phyloP scores from a whole-genome alignment of 371 early-diverging fungal genomes.

The Mucor racemosus region DNA sequence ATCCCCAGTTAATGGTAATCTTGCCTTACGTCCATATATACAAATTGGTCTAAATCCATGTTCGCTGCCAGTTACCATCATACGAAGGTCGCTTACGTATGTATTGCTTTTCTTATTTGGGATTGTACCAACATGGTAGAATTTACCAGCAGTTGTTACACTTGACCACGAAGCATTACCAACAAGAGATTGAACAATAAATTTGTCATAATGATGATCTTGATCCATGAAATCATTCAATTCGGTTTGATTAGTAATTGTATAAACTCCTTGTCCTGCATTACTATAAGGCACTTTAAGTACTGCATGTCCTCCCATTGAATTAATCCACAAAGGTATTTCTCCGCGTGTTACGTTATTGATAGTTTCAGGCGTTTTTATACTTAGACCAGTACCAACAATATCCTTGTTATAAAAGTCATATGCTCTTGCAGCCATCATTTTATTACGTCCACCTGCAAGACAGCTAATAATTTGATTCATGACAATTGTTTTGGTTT shows the following conservation, averaged over 20 bases:
- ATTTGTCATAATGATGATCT: conserved; percentile 93
- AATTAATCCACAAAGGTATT: conserved; percentile 85
- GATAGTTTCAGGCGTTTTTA: conserved; percentile 92
- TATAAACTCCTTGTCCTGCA: conserved; percentile 94
- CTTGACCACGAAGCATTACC: conserved; percentile 94
- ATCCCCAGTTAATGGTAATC: conserved; percentile 74
- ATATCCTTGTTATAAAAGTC: conserved; percentile 89
- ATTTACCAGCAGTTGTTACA: conserved; percentile 77
- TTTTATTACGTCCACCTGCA: conserved; percentile 94
- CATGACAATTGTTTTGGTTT: conserved; percentile 84
- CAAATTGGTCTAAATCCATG: conserved; percentile 88
- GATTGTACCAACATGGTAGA: conserved; percentile 92
- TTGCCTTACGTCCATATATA: conserved; percentile 86
- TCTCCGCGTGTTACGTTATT: conserved; percentile 86
- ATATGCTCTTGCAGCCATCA: conserved; percentile 95
- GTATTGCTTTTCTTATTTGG: conserved; percentile 90
- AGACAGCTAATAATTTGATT: conserved; percentile 90
- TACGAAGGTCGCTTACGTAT: conserved; percentile 85
- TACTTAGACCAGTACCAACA: conserved; percentile 68
- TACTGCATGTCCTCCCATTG: conserved; percentile 93
- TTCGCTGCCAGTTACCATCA: conserved; percentile 82
- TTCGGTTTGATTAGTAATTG: conserved; percentile 84
- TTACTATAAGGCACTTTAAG: conserved; percentile 94
- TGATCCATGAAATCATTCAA: conserved; percentile 76
- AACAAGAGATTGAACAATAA: conserved; percentile 92